Evolutionary conservation across 2,329 filamentous ascomycete species (phyloP).

Genomic region (Gaeumannomyces tritici): DNA sequence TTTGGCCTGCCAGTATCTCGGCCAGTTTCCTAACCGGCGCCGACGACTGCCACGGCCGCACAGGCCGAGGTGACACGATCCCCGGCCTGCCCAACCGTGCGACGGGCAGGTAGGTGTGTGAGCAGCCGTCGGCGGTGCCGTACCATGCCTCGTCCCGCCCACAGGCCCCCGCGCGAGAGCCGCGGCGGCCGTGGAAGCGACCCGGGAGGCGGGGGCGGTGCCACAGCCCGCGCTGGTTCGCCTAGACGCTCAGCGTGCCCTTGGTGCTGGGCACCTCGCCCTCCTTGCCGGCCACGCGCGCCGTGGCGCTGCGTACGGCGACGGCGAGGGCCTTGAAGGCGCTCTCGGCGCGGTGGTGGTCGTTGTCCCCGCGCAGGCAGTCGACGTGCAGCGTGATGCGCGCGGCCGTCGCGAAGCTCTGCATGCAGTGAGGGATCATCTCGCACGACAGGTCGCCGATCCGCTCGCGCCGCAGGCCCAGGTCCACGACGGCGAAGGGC

Average conservation of each 20-base stretch:
- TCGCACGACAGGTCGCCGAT: conserved; percentile 88
- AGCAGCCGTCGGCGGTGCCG: neutral
- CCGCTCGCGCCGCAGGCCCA: conserved; percentile 83
- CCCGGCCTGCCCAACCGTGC: neutral
- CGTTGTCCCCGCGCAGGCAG: conserved; percentile 81
- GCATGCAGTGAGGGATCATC: conserved; percentile 94
- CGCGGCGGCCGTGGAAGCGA: neutral
- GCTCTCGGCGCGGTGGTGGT: conserved; percentile 92
- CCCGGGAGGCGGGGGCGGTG: neutral
- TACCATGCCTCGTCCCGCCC: neutral
- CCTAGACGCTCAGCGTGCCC: conserved; percentile 64
- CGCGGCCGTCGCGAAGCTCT: conserved; percentile 87
- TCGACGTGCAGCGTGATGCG: conserved; percentile 93
- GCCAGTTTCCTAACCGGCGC: neutral
- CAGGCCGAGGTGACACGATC: neutral
- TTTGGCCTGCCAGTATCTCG: neutral
- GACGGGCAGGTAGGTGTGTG: neutral
- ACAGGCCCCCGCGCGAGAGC: neutral
- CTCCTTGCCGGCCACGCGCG: conserved; percentile 67
- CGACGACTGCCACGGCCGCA: too few relatives aligned
- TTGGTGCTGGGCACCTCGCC: conserved; percentile 95
- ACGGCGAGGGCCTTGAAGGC: conserved; percentile 95
- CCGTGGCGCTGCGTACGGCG: conserved; percentile 69
- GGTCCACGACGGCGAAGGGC: conserved; percentile 72
- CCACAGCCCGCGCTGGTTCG: neutral